Evolutionary conservation across 805 yeast genomes (phyloP).

Genomic region (Clavispora santaluciae): DNA sequence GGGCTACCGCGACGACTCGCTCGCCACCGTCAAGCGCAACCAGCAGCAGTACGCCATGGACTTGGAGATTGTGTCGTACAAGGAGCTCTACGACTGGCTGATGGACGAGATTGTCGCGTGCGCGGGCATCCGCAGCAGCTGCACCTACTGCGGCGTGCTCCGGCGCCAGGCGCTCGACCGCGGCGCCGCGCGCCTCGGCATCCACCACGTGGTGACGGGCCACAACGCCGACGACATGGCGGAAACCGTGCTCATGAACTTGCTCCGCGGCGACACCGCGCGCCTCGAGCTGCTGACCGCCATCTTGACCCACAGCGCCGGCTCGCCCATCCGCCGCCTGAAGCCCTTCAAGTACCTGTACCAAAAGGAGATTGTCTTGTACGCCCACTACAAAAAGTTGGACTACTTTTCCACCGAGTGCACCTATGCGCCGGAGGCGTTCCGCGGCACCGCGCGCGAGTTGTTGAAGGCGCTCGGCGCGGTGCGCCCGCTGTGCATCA

Average conservation of each 20-base stretch:
- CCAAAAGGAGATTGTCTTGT: constrained; percentile 94
- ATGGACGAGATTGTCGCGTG: constrained; percentile 97
- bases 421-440: constrained; percentile 97
- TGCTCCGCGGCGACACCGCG: constrained; percentile 93
- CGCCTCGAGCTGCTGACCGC: constrained; percentile 84
- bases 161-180: constrained; percentile 95
- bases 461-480: constrained; percentile 86
- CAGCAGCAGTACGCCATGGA: constrained; percentile 80
- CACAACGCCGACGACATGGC: constrained; percentile 99
- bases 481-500: constrained; percentile 85
- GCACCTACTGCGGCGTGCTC: constrained; percentile 97
- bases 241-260: constrained; percentile 93
- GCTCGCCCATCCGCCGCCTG: constrained; percentile 87
- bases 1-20: constrained; percentile 94
- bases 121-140: constrained; percentile 89
- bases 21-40: constrained; percentile 94
- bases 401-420: constrained; percentile 98
- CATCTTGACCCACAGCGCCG: constrained; percentile 75
- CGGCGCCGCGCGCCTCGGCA: constrained; percentile 84
- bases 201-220: constrained; percentile 92
- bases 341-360: constrained; percentile 95
- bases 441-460: constrained; percentile 94
- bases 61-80: constrained; percentile 75
- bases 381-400: constrained; percentile 92
- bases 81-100: constrained; percentile 91